A percentile compares a stretch with the other conserved stretches of the same genome.
phyloP scores from a whole-genome alignment of 305 asterid species.

The Fraxinus latifolia region DNA sequence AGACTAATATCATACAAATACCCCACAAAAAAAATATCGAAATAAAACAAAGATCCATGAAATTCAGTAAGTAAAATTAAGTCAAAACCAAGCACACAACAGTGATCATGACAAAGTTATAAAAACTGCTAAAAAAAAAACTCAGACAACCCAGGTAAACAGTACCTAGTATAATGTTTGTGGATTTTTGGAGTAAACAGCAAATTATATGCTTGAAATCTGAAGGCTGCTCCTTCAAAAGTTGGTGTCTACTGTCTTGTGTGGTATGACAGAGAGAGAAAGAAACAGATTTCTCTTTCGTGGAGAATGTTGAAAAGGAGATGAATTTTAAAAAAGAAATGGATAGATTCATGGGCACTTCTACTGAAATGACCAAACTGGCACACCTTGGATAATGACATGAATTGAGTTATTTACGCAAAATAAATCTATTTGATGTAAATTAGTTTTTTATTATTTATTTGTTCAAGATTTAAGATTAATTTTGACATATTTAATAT shows the following conservation, averaged over 20 bases:
- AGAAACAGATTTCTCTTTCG: conserved; percentile 14
- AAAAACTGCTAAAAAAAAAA: background rate
- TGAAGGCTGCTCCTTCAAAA: conserved; percentile 24
- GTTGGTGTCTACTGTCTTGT: conserved; percentile 25
- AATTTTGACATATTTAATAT: background rate
- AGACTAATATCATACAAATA: background rate
- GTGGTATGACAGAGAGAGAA: conserved; percentile 27
- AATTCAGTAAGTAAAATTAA: conserved; percentile 6
- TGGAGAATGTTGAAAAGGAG: conserved; percentile 18
- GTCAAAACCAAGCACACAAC: background rate
- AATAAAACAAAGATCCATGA: conserved; percentile 30
- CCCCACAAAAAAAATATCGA: conserved; percentile 6
- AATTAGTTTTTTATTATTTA: background rate
- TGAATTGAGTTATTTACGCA: background rate
- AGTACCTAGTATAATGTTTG: conserved; percentile 25
- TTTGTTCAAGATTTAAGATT: background rate
- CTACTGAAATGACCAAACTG: conserved; percentile 29
- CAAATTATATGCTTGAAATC: conserved; percentile 26
- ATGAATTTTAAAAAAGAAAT: background rate
- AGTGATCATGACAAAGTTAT: background rate
- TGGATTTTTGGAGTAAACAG: background rate
- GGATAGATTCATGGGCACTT: conserved; percentile 1
- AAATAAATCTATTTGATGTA: background rate
- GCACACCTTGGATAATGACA: conserved; percentile 17
- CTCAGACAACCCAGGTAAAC: background rate